phyloP scores from a whole-genome alignment of 176 grass and related monocot genomes.

The Alloteropsis semialata region DNA sequence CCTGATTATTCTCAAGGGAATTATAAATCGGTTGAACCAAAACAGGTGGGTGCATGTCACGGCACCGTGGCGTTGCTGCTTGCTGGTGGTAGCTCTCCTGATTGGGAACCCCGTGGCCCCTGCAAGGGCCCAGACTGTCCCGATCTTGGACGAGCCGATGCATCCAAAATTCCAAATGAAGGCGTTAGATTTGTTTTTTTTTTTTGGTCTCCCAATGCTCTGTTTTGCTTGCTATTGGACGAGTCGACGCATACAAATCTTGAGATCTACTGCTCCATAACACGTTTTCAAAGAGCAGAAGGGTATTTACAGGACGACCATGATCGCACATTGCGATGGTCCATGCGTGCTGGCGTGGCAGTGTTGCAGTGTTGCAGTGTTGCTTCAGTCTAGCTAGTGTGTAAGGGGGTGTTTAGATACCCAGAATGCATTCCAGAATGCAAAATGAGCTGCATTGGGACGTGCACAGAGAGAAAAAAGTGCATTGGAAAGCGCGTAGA shows the following conservation, averaged over 20 bases:
- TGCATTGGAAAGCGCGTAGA: background rate
- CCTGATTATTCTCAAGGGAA: background rate
- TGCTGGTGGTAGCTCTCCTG: background rate
- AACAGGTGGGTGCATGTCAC: background rate
- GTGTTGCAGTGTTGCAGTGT: too few species aligned
- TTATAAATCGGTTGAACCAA: background rate
- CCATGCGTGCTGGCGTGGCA: too few species aligned
- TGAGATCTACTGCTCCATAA: too few species aligned
- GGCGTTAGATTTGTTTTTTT: background rate
- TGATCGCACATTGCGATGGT: too few species aligned
- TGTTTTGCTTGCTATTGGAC: background rate
- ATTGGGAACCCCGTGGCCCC: background rate
- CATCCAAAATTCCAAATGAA: background rate
- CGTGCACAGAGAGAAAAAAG: too few species aligned
- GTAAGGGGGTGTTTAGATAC: too few species aligned
- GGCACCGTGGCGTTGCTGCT: background rate
- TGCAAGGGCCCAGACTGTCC: conserved; percentile 8
- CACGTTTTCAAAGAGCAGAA: too few species aligned
- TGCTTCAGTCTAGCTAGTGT: too few species aligned
- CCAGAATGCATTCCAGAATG: too few species aligned
- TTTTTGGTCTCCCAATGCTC: background rate
- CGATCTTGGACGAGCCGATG: background rate
- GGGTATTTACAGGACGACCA: too few species aligned
- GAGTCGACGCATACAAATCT: too few species aligned
- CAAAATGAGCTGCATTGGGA: too few species aligned